These are phyloP conservation scores for Colletotrichum simmondsii DNA, from an alignment of 2,329 filamentous ascomycete genomes.

Conservation along the genomic window DNA sequence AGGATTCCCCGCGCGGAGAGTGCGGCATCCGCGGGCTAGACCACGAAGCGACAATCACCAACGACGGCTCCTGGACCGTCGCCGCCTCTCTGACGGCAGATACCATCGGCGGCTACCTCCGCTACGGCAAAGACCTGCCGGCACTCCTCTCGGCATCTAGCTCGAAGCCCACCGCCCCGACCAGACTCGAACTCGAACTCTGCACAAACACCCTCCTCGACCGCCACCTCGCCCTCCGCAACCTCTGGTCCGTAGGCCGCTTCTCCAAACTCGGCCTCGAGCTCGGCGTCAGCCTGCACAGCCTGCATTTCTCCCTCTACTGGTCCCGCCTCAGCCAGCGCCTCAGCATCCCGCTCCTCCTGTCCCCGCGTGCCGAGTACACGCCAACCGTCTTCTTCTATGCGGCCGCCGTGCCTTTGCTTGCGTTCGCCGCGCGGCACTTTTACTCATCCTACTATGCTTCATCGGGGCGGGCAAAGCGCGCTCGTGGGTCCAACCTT, in stretches of 20 bases:
- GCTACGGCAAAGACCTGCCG: constrained; percentile 48
- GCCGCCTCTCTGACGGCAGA: constrained; percentile 46
- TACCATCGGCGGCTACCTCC: constrained; percentile 47
- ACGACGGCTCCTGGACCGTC: constrained; percentile 51
- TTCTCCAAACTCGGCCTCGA: constrained; percentile 57
- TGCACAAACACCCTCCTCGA: constrained; percentile 48
- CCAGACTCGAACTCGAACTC: constrained; percentile 56
- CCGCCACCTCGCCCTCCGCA: constrained; percentile 55
- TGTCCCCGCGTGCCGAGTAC: constrained; percentile 44
- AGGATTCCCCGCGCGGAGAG: constrained; percentile 45
- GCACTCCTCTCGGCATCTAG: constrained; percentile 30
- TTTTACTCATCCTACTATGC: constrained; percentile 26
- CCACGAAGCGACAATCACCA: constrained; percentile 40
- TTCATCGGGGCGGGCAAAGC: constrained; percentile 30
- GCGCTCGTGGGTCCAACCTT: neutral
- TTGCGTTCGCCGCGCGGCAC: constrained; percentile 51
- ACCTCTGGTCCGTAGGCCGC: constrained; percentile 52
- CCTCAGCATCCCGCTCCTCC: constrained; percentile 55
- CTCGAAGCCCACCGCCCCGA: constrained; percentile 16
- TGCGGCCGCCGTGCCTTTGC: constrained; percentile 51
- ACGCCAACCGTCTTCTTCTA: constrained; percentile 48
- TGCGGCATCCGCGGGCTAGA: constrained; percentile 52
- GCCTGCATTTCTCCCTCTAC: constrained; percentile 57
- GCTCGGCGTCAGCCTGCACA: constrained; percentile 52
- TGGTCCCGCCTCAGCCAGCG: constrained; percentile 58